Conservation (phyloP, 352 stramenopile genomes). For the Pythium grandisporangium region DNA sequence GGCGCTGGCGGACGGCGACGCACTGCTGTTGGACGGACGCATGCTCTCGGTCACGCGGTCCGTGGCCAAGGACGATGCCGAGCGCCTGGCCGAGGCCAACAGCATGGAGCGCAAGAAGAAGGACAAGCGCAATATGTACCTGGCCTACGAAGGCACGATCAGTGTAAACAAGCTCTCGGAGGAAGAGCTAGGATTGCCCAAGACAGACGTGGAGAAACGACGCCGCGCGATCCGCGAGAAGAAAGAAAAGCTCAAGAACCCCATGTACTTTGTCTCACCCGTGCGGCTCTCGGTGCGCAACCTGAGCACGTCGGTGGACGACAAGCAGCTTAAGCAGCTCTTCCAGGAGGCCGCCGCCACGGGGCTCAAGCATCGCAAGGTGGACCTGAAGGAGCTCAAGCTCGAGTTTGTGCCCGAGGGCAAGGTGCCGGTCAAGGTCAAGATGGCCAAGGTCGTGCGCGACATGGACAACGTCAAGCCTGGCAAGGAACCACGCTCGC, state of each 20-base stretch:
- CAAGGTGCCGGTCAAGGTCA: slow-evolving; percentile 54
- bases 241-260: slow-evolving; percentile 95
- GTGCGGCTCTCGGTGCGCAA: slow-evolving; percentile 93
- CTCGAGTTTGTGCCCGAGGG: slow-evolving; percentile 35
- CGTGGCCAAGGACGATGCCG: slow-evolving; percentile 64
- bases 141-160: slow-evolving; percentile 93
- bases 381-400: slow-evolving; percentile 78
- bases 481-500: slow-evolving; percentile 47
- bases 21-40: slow-evolving; percentile 62
- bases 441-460: slow-evolving; percentile 77
- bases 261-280: slow-evolving; percentile 96
- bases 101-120: slow-evolving; percentile 49
- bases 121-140: slow-evolving; percentile 95
- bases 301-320: slow-evolving; percentile 77
- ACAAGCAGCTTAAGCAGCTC: slow-evolving; percentile 88
- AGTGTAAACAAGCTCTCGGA: slow-evolving; percentile 88
- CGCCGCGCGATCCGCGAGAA: slow-evolving; percentile 91
- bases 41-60: slow-evolving; percentile 67
- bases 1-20: slow-evolving; percentile 58
- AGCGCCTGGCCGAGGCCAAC: slow-evolving; percentile 45
- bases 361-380: slow-evolving; percentile 60
- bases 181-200: slow-evolving; percentile 73
- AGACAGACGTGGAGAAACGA: slow-evolving; percentile 93
- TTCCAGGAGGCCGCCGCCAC: slow-evolving; percentile 71
- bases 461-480: slow-evolving; percentile 59